phyloP scores from a whole-genome alignment of 805 yeast genomes.

The Hanseniaspora clermontiae region DNA sequence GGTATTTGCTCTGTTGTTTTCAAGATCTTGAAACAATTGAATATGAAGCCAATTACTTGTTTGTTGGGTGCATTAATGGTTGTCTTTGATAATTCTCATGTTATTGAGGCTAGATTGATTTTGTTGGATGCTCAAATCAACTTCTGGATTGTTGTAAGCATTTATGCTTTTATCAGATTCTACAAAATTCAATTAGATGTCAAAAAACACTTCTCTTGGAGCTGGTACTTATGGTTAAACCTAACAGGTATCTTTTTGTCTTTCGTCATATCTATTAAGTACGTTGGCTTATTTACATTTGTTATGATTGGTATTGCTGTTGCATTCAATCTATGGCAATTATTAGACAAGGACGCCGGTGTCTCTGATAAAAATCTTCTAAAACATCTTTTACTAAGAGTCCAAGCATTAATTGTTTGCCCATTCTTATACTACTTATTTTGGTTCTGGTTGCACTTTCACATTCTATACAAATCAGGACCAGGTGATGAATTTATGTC shows the following conservation, averaged over 20 bases:
- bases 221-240: conserved; percentile 83
- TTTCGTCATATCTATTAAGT: conserved; percentile 87
- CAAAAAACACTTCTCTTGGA: conserved; percentile 44
- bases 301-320: conserved; percentile 82
- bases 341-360: conserved; percentile 61
- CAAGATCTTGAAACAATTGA: conserved; percentile 72
- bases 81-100: conserved; percentile 79
- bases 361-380: conserved; percentile 43
- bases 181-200: conserved; percentile 44
- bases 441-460: conserved; percentile 89
- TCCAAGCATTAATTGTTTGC: conserved; percentile 54
- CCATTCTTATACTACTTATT: conserved; percentile 73
- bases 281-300: conserved; percentile 90
- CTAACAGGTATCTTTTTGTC: conserved; percentile 78
- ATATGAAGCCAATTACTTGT: conserved; percentile 67
- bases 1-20: conserved; percentile 74
- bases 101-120: conserved; percentile 80
- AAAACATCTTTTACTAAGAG: conserved; percentile 65
- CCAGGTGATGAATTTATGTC: conserved; percentile 95
- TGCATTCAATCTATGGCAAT: conserved; percentile 71
- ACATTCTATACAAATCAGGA: conserved; percentile 71
- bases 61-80: conserved; percentile 64
- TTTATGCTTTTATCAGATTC: conserved; percentile 69
- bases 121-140: conserved; percentile 82
- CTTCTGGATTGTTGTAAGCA: conserved; percentile 67